These are phyloP conservation scores for Purpureocillium takamizusanense DNA, from an alignment of 2,329 filamentous ascomycete genomes.

Conservation along the genomic window DNA sequence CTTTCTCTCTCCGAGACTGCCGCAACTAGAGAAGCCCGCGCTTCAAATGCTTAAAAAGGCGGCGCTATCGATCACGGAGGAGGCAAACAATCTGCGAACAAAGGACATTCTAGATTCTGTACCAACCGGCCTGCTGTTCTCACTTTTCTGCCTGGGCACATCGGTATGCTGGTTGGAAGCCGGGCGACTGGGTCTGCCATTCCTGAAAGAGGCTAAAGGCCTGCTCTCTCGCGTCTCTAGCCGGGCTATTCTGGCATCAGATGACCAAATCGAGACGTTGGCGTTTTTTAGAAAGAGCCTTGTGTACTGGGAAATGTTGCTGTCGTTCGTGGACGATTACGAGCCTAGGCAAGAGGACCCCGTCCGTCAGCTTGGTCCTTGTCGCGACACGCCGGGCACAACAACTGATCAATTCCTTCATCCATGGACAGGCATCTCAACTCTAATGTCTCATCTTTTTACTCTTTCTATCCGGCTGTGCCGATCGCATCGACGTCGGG, in stretches of 20 bases:
- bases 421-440: too few relatives aligned
- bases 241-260: conserved; percentile 6
- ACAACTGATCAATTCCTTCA: too few relatives aligned
- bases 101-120: conserved; percentile 10
- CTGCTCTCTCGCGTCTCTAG: conserved; percentile 17
- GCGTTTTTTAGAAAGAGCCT: conserved; percentile 29
- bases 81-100: too few relatives aligned
- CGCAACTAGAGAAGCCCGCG: conserved; percentile 25
- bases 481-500: not conserved
- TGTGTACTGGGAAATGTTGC: conserved; percentile 29
- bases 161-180: conserved; percentile 31
- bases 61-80: conserved; percentile 4
- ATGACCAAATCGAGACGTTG: conserved; percentile 17
- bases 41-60: conserved; percentile 23
- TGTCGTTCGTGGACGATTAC: conserved; percentile 23
- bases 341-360: not conserved
- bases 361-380: not conserved
- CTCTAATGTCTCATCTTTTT: too few relatives aligned
- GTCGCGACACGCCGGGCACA: too few relatives aligned
- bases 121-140: conserved; percentile 24
- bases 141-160: conserved; percentile 29
- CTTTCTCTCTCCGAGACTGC: conserved; percentile 23
- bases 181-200: conserved; percentile 20
- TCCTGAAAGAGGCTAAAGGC: conserved; percentile 18
- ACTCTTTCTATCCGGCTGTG: too few relatives aligned